Evolutionary conservation across 2,329 filamentous ascomycete genomes (phyloP).

Genomic region (Ophiocordyceps camponoti-floridani): DNA sequence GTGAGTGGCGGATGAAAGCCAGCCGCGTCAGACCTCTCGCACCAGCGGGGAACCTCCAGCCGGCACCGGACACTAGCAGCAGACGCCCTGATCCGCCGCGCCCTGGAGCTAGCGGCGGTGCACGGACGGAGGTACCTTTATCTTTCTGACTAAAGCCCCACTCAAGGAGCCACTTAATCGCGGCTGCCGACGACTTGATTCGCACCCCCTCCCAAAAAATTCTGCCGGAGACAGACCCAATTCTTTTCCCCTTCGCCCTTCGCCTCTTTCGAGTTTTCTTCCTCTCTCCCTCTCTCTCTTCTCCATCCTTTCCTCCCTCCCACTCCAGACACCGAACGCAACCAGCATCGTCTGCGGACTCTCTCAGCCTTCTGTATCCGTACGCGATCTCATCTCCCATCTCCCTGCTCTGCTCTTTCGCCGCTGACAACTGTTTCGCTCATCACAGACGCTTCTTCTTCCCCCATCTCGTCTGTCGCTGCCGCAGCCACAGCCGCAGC

Average conservation of each 20-base stretch:
- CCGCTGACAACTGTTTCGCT: conserved; percentile 5
- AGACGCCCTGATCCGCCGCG: background rate
- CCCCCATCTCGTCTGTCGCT: background rate
- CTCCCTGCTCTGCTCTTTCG: background rate
- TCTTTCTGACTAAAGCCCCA: background rate
- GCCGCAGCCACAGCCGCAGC: conserved; percentile 1
- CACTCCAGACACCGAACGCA: background rate
- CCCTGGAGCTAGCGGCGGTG: too few relatives aligned
- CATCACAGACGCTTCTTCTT: conserved; percentile 5
- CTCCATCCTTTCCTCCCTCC: background rate
- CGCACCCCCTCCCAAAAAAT: background rate
- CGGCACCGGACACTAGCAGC: background rate
- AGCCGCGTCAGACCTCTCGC: too few relatives aligned
- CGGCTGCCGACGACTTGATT: background rate
- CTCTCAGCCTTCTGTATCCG: background rate
- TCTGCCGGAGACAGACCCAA: background rate
- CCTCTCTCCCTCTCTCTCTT: background rate
- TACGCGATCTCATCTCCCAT: background rate
- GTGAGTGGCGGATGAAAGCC: too few relatives aligned
- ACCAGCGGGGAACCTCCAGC: too few relatives aligned
- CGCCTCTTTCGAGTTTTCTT: background rate
- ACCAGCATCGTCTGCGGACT: background rate
- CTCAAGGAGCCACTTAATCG: background rate
- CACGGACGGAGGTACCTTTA: too few relatives aligned
- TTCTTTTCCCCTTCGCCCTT: background rate